Evolutionary conservation across 768 basidiomycete genomes (phyloP).

Genomic region (Amanita brunnescens): DNA sequence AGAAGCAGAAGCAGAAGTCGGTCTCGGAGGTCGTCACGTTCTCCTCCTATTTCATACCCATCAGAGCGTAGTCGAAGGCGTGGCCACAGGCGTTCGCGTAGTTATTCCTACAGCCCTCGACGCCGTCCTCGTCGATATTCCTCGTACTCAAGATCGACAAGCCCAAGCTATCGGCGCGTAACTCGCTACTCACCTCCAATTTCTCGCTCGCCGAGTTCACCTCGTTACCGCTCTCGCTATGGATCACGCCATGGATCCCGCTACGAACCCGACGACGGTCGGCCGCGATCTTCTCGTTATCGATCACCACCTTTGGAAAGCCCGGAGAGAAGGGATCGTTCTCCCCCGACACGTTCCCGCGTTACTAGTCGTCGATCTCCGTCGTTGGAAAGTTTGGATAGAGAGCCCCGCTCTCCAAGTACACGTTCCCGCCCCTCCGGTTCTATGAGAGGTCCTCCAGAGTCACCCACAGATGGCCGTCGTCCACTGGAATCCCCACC

Average conservation of each 20-base stretch:
- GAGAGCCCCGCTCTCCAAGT: background rate
- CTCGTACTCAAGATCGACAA: constrained; percentile 3
- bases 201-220: constrained; percentile 1
- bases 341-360: background rate
- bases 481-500: background rate
- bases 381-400: too few species aligned
- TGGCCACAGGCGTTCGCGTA: background rate
- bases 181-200: constrained; percentile 1
- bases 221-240: background rate
- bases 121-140: background rate
- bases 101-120: background rate
- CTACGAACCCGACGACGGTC: background rate
- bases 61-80: background rate
- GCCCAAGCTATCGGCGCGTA: background rate
- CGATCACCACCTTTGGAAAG: background rate
- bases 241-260: background rate
- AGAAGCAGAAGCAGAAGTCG: constrained; percentile 6
- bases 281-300: background rate
- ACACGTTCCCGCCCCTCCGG: background rate
- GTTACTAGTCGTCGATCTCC: background rate
- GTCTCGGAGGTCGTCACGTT: background rate
- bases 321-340: background rate
- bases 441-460: background rate
- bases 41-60: constrained; percentile 2
- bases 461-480: background rate